phyloP scores from a whole-genome alignment of 108 stramenopile genomes.

The Fragilaria radians region DNA sequence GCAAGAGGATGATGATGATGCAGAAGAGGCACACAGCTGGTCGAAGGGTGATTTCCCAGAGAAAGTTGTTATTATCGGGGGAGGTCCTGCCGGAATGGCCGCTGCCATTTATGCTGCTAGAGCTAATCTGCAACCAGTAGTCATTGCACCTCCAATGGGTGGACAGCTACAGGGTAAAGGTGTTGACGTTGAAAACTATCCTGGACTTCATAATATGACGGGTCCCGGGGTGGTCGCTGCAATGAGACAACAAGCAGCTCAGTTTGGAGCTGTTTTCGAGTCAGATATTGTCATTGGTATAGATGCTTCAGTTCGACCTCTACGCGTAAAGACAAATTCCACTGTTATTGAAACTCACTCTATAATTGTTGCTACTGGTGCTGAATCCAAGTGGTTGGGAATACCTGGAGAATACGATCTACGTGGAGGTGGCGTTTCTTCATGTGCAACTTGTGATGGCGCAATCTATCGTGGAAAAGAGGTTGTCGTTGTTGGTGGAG shows the following conservation, averaged over 20 bases:
- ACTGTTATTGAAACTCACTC: constrained; percentile 74
- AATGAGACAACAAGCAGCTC: constrained; percentile 81
- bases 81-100: constrained; percentile 87
- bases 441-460: constrained; percentile 97
- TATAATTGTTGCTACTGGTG: constrained; percentile 92
- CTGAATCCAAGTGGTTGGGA: constrained; percentile 89
- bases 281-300: constrained; percentile 60
- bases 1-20: constrained; percentile 65
- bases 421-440: constrained; percentile 87
- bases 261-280: constrained; percentile 80
- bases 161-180: constrained; percentile 93
- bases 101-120: constrained; percentile 94
- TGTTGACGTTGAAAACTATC: constrained; percentile 94
- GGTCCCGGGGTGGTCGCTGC: constrained; percentile 76
- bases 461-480: constrained; percentile 70
- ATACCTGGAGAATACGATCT: constrained; percentile 81
- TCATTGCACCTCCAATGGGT: constrained; percentile 83
- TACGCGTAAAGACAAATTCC: constrained; percentile 62
- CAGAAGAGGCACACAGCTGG: constrained; percentile 61
- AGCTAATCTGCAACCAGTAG: constrained; percentile 79
- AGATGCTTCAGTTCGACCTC: constrained; percentile 48
- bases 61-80: constrained; percentile 85
- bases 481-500: constrained; percentile 93
- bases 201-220: constrained; percentile 77
- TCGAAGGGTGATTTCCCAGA: constrained; percentile 53